Evolutionary conservation across 2,329 filamentous ascomycete species (phyloP).

Genomic region (Rhexocercosporidium sp.): DNA sequence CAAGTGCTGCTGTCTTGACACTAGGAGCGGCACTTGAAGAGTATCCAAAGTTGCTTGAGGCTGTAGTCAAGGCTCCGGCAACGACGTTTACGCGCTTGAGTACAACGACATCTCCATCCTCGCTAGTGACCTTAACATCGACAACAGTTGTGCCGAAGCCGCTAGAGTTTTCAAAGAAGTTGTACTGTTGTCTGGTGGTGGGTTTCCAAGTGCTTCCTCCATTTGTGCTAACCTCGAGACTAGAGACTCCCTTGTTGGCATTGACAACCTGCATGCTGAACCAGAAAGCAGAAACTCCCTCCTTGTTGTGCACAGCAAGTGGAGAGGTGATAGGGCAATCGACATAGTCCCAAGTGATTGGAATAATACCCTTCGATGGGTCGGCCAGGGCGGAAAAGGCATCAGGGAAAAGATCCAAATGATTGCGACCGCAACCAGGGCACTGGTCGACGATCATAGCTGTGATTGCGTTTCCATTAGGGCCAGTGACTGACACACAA

Average conservation of each 20-base stretch:
- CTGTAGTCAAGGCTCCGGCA: constrained; percentile 27
- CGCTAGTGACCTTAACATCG: constrained; percentile 60
- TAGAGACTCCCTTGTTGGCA: constrained; percentile 59
- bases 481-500: constrained; percentile 64
- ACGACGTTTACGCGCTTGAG: constrained; percentile 56
- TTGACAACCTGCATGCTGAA: constrained; percentile 70
- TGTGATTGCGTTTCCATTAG: constrained; percentile 60
- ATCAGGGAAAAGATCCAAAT: constrained; percentile 60
- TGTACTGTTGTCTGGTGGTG: constrained; percentile 60
- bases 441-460: constrained; percentile 69
- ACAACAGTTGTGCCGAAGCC: constrained; percentile 62
- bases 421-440: constrained; percentile 57
- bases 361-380: constrained; percentile 52
- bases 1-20: background rate
- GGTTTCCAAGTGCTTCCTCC: constrained; percentile 61
- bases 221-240: constrained; percentile 65
- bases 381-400: constrained; percentile 55
- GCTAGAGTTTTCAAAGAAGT: constrained; percentile 65
- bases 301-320: constrained; percentile 58
- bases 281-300: constrained; percentile 56
- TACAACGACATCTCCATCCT: constrained; percentile 54
- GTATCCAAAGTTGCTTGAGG: constrained; percentile 36
- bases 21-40: background rate
- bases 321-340: constrained; percentile 56
- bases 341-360: constrained; percentile 55